Percentiles rank a stretch among this genome's conserved stretches.
Evolutionary conservation across 345 rosid species (phyloP).

Genomic region (Eutrema heterophyllum): DNA sequence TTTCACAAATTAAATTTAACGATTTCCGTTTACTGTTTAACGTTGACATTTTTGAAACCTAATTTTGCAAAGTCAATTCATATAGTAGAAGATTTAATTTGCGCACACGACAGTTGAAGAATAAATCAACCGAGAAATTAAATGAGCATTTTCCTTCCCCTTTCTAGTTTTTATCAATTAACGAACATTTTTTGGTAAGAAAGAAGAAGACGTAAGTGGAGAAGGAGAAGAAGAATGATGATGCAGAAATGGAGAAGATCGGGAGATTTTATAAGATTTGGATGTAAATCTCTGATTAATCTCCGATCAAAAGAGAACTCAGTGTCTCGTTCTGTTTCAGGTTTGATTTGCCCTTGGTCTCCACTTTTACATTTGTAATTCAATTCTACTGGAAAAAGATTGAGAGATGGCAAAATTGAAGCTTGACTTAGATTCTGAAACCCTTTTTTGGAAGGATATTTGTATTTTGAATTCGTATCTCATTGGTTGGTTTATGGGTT

Average conservation of each 20-base stretch:
- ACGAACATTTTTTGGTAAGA: conserved; percentile 3
- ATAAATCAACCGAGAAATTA: no score
- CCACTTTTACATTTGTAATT: not conserved
- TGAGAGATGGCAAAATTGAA: not conserved
- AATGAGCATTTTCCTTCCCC: no score
- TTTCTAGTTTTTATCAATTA: not conserved
- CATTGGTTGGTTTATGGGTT: conserved; percentile 12
- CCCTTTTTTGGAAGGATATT: not conserved
- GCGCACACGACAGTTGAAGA: no score
- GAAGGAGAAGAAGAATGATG: not conserved
- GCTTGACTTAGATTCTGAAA: not conserved
- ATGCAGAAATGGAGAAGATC: conserved; percentile 53
- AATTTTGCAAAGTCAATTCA: no score
- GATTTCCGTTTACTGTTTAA: no score
- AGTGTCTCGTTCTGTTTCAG: conserved; percentile 23
- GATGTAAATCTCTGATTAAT: conserved; percentile 24
- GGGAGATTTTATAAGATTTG: conserved; percentile 28
- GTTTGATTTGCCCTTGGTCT: conserved; percentile 10
- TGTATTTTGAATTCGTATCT: not conserved
- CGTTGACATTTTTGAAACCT: no score
- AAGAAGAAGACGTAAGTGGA: not conserved
- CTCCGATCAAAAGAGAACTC: conserved; percentile 20
- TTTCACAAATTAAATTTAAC: no score
- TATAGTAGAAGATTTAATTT: no score
- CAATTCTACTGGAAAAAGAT: not conserved